These are phyloP conservation scores for Russula vinacea DNA, from an alignment of 768 basidiomycete species.

Conservation along the genomic window DNA sequence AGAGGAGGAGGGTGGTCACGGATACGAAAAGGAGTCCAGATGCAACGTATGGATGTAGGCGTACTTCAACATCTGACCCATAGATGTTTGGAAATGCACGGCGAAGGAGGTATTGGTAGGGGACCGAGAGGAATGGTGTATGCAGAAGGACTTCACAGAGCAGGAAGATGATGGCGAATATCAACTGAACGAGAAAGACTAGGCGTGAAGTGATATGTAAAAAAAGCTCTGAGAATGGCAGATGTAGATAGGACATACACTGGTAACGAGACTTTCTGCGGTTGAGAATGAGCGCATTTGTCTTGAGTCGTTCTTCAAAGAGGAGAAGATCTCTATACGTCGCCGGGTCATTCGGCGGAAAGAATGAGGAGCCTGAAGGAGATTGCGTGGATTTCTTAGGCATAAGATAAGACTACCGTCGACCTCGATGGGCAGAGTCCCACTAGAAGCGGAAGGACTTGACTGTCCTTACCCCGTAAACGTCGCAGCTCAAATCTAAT, in stretches of 20 bases:
- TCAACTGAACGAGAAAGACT: constrained; percentile 76
- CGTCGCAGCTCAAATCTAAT: not conserved
- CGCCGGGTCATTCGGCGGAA: constrained; percentile 68
- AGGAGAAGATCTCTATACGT: constrained; percentile 86
- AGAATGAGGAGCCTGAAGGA: constrained; percentile 41
- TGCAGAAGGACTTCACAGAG: constrained; percentile 72
- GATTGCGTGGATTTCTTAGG: constrained; percentile 35
- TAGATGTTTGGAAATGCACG: constrained; percentile 53
- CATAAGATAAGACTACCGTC: constrained; percentile 32
- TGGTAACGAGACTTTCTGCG: constrained; percentile 80
- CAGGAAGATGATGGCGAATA: constrained; percentile 65
- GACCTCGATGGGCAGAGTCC: not conserved
- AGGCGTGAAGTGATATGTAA: constrained; percentile 16
- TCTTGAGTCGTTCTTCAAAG: constrained; percentile 96
- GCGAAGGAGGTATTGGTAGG: constrained; percentile 53
- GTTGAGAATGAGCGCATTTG: constrained; percentile 79
- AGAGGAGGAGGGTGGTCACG: constrained; percentile 85
- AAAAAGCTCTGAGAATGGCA: not conserved
- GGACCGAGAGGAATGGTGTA: constrained; percentile 61
- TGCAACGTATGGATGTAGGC: constrained; percentile 69
- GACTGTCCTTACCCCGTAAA: not conserved
- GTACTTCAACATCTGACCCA: constrained; percentile 41
- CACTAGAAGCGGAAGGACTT: constrained; percentile 5
- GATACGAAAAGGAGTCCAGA: constrained; percentile 82
- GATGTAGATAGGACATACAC: constrained; percentile 45